Evolutionary conservation across 768 basidiomycete genomes (phyloP).

Genomic region (Phanerodontia chrysosporium): DNA sequence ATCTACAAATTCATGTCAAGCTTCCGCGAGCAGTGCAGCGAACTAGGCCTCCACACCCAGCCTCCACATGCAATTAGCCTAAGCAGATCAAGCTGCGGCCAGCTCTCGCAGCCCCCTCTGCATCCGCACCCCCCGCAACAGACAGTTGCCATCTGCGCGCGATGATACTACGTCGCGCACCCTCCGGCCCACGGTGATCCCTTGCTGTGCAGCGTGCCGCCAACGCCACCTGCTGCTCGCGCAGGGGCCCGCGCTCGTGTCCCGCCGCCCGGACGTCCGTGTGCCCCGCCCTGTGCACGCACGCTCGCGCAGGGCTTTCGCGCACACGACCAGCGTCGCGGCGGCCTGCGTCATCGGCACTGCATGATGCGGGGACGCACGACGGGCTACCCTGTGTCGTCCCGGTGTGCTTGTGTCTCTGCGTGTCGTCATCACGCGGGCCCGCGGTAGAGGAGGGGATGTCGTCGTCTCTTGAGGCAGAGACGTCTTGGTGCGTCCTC

Average conservation of each 20-base stretch:
- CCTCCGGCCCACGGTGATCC: not conserved
- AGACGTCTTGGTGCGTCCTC: not conserved
- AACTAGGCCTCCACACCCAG: not conserved
- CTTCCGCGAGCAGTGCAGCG: not conserved
- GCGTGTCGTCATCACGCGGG: not conserved
- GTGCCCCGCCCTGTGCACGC: too few species aligned
- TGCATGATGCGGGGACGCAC: not conserved
- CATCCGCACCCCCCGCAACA: not conserved
- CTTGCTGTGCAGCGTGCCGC: not conserved
- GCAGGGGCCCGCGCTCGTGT: not conserved
- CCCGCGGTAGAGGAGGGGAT: not conserved
- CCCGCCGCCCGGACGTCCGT: not conserved
- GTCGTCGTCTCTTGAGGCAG: not conserved
- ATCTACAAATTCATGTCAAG: not conserved
- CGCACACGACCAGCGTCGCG: not conserved
- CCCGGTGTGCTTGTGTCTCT: not conserved
- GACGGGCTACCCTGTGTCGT: not conserved
- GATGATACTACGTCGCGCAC: not conserved
- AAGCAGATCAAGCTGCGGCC: not conserved
- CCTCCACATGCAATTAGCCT: not conserved
- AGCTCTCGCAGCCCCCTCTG: not conserved
- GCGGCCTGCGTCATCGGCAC: not conserved
- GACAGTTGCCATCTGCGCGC: not conserved
- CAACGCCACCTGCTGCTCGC: not conserved
- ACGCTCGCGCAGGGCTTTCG: not conserved